Evolutionary conservation across 2,329 filamentous ascomycete species (phyloP).

Genomic region (Trichophyton benhamiae): DNA sequence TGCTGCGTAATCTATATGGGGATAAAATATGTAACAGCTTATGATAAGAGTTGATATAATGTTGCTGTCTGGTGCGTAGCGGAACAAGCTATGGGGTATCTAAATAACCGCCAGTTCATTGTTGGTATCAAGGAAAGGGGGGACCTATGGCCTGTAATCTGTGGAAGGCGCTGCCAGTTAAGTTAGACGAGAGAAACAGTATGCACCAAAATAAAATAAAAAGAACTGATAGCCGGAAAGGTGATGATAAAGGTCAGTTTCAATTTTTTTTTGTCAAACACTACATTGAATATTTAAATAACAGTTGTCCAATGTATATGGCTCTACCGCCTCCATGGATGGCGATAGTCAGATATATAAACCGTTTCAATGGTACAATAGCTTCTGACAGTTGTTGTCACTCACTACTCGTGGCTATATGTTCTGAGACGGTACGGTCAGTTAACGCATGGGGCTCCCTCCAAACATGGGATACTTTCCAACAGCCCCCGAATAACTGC

Average conservation of each 20-base stretch:
- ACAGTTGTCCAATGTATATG: neutral
- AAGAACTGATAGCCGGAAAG: neutral
- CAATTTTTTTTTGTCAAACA: constrained; percentile 1
- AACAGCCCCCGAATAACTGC: constrained; percentile 23
- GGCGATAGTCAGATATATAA: neutral
- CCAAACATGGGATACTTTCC: constrained; percentile 7
- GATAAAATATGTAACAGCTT: neutral
- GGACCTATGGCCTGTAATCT: neutral
- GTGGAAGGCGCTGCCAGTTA: neutral
- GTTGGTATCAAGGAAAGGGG: neutral
- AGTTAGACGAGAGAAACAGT: too few species aligned
- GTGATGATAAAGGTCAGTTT: neutral
- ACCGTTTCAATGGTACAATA: too few species aligned
- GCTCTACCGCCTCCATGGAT: neutral
- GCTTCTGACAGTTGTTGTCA: too few species aligned
- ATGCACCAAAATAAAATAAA: neutral
- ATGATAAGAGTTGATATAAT: neutral
- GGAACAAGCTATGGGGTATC: neutral
- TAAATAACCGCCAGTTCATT: neutral
- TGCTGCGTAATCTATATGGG: neutral
- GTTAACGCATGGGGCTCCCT: constrained; percentile 11
- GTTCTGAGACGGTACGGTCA: too few species aligned
- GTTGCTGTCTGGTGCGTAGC: neutral
- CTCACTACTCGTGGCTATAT: too few species aligned
- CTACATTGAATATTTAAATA: neutral